A percentile compares a stretch with the other conserved stretches of the same genome.
phyloP scores from a whole-genome alignment of 169 alveolate genomes.

The Eimeria necatrix region DNA sequence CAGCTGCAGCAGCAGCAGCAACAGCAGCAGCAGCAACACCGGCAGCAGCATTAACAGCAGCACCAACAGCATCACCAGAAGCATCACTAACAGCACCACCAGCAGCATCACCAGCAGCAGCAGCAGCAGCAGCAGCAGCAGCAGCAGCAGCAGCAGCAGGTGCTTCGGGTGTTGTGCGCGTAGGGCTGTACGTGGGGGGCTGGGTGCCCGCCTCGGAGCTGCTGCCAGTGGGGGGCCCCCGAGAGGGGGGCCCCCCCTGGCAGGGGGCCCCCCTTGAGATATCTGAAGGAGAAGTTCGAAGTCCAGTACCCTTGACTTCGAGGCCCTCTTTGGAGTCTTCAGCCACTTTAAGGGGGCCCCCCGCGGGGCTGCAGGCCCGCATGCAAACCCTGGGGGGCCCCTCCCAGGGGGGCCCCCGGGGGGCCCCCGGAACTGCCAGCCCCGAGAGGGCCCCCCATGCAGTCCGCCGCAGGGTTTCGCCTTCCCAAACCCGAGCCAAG shows the following conservation, averaged over 20 bases:
- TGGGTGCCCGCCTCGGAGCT: conserved; percentile 63
- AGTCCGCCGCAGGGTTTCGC: conserved; percentile 2
- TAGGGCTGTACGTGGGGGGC: conserved; percentile 73
- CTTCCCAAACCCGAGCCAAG: conserved; percentile 47
- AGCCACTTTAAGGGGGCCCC: not conserved
- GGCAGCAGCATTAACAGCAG: not conserved
- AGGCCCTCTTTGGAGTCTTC: not conserved
- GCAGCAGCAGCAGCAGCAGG: not conserved
- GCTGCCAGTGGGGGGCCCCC: not conserved
- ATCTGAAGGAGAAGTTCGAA: no score
- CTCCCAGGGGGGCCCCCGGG: not conserved
- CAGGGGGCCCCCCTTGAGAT: no score
- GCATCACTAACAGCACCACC: not conserved
- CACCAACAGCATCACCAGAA: not conserved
- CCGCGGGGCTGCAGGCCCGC: no score
- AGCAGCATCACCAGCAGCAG: not conserved
- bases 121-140: conserved; percentile 21
- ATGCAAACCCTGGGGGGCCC: not conserved
- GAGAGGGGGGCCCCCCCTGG: not conserved
- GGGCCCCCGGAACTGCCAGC: not conserved
- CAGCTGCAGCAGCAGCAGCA: not conserved
- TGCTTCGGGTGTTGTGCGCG: not conserved
- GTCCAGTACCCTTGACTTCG: no score
- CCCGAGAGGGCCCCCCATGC: conserved; percentile 10
- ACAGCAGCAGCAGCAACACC: not conserved